Conservation (phyloP, 1,284 basidiomycete species). For the Heterobasidion occidentale region DNA sequence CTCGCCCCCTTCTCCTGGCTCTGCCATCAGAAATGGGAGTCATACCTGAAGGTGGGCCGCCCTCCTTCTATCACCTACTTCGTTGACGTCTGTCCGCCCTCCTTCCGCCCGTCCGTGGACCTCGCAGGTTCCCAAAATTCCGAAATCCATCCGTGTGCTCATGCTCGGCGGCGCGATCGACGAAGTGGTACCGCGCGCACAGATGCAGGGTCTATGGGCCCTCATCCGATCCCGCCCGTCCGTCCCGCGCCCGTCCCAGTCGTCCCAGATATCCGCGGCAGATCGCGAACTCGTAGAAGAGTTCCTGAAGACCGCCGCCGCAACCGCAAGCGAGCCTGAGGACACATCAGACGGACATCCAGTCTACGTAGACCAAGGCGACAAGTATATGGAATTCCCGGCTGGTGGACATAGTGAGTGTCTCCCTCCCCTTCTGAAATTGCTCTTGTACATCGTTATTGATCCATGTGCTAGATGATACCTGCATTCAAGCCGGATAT, state of each 20-base stretch:
- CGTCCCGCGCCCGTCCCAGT: not conserved
- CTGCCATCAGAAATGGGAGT: slow-evolving; percentile 90
- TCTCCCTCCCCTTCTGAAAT: slow-evolving; percentile 1
- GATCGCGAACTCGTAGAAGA: not conserved
- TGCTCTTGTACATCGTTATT: not conserved
- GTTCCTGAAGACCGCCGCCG: not conserved
- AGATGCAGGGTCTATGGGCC: slow-evolving; percentile 78
- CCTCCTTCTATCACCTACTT: not conserved
- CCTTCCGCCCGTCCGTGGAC: not conserved
- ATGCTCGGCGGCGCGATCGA: slow-evolving; percentile 80
- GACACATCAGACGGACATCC: not conserved
- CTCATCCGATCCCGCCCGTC: slow-evolving; percentile 28
- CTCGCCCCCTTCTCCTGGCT: slow-evolving; percentile 76
- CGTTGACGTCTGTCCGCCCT: not conserved
- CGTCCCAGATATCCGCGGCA: not conserved
- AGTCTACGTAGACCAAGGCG: slow-evolving; percentile 6
- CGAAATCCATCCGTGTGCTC: slow-evolving; percentile 70
- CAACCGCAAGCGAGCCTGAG: not conserved
- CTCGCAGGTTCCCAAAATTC: slow-evolving; percentile 55
- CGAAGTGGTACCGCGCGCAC: slow-evolving; percentile 78
- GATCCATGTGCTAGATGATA: slow-evolving; percentile 20
- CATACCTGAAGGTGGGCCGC: slow-evolving; percentile 22
- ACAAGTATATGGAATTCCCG: slow-evolving; percentile 19
- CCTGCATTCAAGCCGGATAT: slow-evolving; percentile 26
- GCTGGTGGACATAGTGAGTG: slow-evolving; percentile 21